Base-by-base conservation (phyloP, 108 stramenopile genomes). In the Cylindrotheca fusiformis region DNA sequence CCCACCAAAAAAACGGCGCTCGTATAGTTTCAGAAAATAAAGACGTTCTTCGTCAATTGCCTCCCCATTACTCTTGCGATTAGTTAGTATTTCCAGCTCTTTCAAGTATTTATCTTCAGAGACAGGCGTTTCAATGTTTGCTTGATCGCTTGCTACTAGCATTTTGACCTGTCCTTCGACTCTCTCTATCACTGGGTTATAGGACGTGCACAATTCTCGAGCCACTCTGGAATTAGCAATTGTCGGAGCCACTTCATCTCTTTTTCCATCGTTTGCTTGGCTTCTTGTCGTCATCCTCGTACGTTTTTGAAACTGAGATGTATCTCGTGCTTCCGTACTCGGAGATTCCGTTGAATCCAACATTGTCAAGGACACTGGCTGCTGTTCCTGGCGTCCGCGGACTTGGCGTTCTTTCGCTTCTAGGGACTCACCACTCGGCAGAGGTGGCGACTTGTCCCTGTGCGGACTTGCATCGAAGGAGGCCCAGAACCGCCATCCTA, bases 31-130 rank as follows among this genome's bases (percentile, higher is more conserved):
- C 58, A 69, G 36, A 52, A 60, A 19, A 27, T 69, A 52, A 5
- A 69, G 46, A 1, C 68, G 58, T 28, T 70, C 69, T 55, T 70
- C 60, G 26, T 70, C 60, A 0, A 70, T 36, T 8, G 12, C 18
- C n/a, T 62, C 60, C 2, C 69, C 60, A 31, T 36, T n/a, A n/a
- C 46, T 44, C 32, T 54, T 25, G 6, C 20, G 4, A 4, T 55
- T 41, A 10, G 36, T 41, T 41, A 41, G 14, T 41, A 41, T 41
- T 41, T 41, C 36, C 10, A 6, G 10, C 10, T 41, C 10, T 14
- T 41, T 14, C 36, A 41, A 41, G 14, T 41, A 6, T 41, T 6
- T 10, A 41, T 10, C 6, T 41, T 6, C 36, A 41, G 6, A 6
- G 36, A 10, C 10, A 10, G 36, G 6, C 14, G 10, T 41, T 14